Evolutionary conservation across 2,329 filamentous ascomycete genomes (phyloP).

Genomic region (Fusarium lyarnte): DNA sequence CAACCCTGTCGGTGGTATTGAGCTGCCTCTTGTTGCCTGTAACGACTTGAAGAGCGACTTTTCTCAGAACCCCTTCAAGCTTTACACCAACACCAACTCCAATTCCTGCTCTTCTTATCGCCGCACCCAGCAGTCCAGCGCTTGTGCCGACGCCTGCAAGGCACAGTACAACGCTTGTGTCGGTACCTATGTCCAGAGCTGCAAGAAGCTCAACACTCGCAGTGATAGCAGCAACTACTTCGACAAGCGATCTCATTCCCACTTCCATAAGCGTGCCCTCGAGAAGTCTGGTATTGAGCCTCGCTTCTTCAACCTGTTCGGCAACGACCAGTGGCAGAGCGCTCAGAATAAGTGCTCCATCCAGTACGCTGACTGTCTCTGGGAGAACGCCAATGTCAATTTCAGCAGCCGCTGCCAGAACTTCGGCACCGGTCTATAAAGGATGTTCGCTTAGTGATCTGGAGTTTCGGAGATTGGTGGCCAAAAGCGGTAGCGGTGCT

Average conservation of each 20-base stretch:
- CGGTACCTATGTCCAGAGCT: slow-evolving; percentile 60
- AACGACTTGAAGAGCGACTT: slow-evolving; percentile 60
- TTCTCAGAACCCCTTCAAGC: slow-evolving; percentile 59
- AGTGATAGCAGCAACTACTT: slow-evolving; percentile 28
- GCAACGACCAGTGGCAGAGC: slow-evolving; percentile 46
- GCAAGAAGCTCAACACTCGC: slow-evolving; percentile 48
- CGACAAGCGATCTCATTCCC: slow-evolving; percentile 32
- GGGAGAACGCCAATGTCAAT: slow-evolving; percentile 52
- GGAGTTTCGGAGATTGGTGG: neutral
- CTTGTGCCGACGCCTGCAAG: slow-evolving; percentile 63
- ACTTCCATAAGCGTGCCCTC: slow-evolving; percentile 40
- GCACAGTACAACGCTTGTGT: slow-evolving; percentile 61
- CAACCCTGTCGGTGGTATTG: slow-evolving; percentile 62
- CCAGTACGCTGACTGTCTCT: slow-evolving; percentile 61
- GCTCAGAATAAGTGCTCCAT: slow-evolving; percentile 56
- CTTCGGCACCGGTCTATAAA: slow-evolving; percentile 45
- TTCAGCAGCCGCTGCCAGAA: slow-evolving; percentile 52
- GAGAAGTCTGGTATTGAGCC: slow-evolving; percentile 40
- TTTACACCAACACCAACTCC: slow-evolving; percentile 58
- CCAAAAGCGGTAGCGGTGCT: slow-evolving; percentile 1
- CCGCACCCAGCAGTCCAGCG: slow-evolving; percentile 49
- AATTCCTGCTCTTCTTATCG: slow-evolving; percentile 56
- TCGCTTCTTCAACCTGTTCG: slow-evolving; percentile 42
- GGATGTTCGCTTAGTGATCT: neutral
- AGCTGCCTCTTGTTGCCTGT: slow-evolving; percentile 63